Evolutionary conservation across 2,329 filamentous ascomycete species (phyloP), one percentile per base, ranked within the genome.

Genomic region (Penicillium thymicola): DNA sequence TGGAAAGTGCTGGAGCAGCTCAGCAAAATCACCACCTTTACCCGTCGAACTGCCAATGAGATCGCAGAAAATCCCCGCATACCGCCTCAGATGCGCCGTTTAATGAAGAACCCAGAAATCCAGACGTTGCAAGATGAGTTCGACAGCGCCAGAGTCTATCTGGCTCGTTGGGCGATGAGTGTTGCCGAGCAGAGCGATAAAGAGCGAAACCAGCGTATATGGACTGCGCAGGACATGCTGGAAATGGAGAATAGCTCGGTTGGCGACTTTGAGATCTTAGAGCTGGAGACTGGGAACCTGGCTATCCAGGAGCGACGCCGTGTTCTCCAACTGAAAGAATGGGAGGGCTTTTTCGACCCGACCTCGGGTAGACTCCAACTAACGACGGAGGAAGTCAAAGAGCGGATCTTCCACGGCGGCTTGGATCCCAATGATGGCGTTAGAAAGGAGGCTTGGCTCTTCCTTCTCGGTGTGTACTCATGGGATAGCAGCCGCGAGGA

Each of bases 1-100:
- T 99, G 94, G 94, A 97, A 90, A 63, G 87, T 99, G 55, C 84
- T 99, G 78, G 94, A 99, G 75, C 94, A 95, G 73, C 89, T 99
- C 68, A 96, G 92, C 76, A 94, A 96, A 72, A 94, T 99, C 45
- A 99, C 94, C 0, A 97, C 92, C 0, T 97, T 99, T 68, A 97
- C 94, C 0, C 81, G 92, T 54, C 84, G 93, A 59, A 96, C 95
- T 0, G 94, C 94, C 0, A 91, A 96, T 67, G 92, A 96, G 48
- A 85, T 97, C 44, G 85, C 91, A 36, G 93, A 99, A 23, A 96
- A 96, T 71, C 90, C 91, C 14, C 92, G 90, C 60, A 72, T 99
- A 40, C 95, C 95, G 7, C 92, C 92, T 0, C 93, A 97, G 72
- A 85, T 99, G 32, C 84, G 88, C 67, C 84, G 90, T 49, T 74